phyloP scores from a whole-genome alignment of 2,329 filamentous ascomycete genomes.

The Coniochaeta prunicola region DNA sequence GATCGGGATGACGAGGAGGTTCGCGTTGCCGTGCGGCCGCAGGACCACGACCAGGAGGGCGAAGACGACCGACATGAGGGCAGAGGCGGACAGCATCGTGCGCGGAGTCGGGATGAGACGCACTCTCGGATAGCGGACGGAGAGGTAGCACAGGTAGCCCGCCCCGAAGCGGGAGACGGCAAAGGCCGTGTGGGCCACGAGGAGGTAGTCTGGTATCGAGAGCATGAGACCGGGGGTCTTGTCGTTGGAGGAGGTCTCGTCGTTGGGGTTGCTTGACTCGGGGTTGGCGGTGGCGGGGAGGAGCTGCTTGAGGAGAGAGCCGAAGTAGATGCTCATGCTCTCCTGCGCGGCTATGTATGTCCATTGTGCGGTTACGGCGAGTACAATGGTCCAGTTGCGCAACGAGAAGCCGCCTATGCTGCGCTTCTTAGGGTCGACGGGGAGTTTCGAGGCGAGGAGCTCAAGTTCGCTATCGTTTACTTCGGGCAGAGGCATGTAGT shows the following conservation, averaged over 20 bases:
- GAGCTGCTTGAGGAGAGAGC: constrained; percentile 37
- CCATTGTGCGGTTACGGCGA: constrained; percentile 72
- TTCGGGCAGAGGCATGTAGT: constrained; percentile 60
- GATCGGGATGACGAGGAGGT: constrained; percentile 51
- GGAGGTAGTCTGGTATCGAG: constrained; percentile 57
- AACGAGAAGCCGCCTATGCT: constrained; percentile 43
- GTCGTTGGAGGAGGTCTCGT: constrained; percentile 11
- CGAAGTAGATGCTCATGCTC: constrained; percentile 54
- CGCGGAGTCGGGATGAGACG: constrained; percentile 55
- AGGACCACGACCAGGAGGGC: constrained; percentile 40
- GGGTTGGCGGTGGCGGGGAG: constrained; percentile 14
- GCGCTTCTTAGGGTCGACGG: constrained; percentile 41
- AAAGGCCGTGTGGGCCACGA: constrained; percentile 67
- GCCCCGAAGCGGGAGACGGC: constrained; percentile 66
- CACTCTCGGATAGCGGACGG: constrained; percentile 30
- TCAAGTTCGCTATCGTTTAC: constrained; percentile 49
- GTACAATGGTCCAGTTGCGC: constrained; percentile 51
- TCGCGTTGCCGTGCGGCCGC: constrained; percentile 30
- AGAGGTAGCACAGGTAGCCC: constrained; percentile 54
- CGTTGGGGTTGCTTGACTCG: constrained; percentile 17
- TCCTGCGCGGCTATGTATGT: constrained; percentile 72
- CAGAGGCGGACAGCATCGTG: constrained; percentile 60
- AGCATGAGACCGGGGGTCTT: constrained; percentile 39
- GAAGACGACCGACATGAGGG: constrained; percentile 52
- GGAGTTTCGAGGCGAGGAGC: constrained; percentile 36